phyloP scores from a whole-genome alignment of 768 basidiomycete genomes.

The Lactarius hengduanensis region DNA sequence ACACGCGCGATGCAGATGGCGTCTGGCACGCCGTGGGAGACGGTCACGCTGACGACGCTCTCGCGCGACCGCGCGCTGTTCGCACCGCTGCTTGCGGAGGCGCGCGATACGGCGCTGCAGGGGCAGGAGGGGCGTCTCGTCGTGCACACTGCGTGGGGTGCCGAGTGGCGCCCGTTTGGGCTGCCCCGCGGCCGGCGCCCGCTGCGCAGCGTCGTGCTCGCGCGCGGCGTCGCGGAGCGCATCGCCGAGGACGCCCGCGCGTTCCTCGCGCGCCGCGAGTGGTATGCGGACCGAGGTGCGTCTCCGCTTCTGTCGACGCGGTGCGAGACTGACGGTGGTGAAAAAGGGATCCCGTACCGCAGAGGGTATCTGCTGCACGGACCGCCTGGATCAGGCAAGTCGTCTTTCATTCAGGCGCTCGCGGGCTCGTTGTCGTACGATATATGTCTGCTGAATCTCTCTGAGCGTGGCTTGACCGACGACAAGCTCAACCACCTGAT shows the following conservation, averaged over 20 bases:
- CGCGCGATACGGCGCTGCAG: constrained; percentile 82
- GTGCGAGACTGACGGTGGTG: constrained; percentile 1
- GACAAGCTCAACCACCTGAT: constrained; percentile 94
- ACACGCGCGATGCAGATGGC: constrained; percentile 88
- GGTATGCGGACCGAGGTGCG: constrained; percentile 96
- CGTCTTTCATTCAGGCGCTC: constrained; percentile 96
- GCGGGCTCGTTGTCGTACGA: constrained; percentile 92
- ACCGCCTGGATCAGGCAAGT: constrained; percentile 97
- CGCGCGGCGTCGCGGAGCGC: constrained; percentile 74
- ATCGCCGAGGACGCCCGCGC: constrained; percentile 79
- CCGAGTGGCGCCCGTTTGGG: constrained; percentile 95
- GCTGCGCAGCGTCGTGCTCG: constrained; percentile 84
- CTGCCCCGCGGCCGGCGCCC: constrained; percentile 86
- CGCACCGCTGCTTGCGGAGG: constrained; percentile 76
- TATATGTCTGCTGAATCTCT: constrained; percentile 93
- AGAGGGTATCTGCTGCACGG: constrained; percentile 94
- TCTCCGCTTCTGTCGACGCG: neutral
- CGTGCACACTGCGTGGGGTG: constrained; percentile 95
- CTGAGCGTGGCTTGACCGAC: constrained; percentile 93
- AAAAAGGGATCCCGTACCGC: constrained; percentile 90
- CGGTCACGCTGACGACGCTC: constrained; percentile 88
- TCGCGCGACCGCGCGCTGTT: constrained; percentile 85
- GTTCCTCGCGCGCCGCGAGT: constrained; percentile 80
- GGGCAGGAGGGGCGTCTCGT: constrained; percentile 93
- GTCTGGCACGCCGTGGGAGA: constrained; percentile 96